Conservation (phyloP, 768 basidiomycete genomes). For the Boletus rubroflammeus region DNA sequence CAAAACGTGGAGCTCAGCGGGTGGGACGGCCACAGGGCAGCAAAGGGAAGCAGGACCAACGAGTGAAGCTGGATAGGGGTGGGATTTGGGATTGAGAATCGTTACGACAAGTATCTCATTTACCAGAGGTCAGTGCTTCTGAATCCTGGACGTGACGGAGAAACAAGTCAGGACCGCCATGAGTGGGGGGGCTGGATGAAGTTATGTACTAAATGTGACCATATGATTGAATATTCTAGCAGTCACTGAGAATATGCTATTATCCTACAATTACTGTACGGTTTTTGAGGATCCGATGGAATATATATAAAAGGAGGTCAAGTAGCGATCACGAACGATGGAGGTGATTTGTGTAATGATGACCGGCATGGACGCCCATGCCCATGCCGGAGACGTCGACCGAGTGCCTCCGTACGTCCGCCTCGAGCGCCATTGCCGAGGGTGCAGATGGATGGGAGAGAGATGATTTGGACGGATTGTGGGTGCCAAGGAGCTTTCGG, state of each 20-base stretch:
- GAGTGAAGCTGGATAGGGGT: constrained; percentile 56
- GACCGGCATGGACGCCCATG: constrained; percentile 23
- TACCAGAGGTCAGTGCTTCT: constrained; percentile 4
- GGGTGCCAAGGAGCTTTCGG: constrained; percentile 29
- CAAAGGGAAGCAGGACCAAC: constrained; percentile 77
- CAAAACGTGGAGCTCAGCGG: constrained; percentile 60
- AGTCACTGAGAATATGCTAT: constrained; percentile 7
- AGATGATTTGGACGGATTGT: constrained; percentile 14
- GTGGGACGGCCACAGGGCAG: constrained; percentile 74
- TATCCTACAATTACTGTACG: constrained; percentile 21
- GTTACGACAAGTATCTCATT: constrained; percentile 14
- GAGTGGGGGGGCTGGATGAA: neutral
- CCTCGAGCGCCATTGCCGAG: constrained; percentile 29
- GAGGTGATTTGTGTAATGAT: constrained; percentile 1
- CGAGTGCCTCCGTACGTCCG: constrained; percentile 33
- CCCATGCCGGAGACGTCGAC: constrained; percentile 32
- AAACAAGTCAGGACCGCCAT: neutral
- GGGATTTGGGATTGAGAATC: constrained; percentile 55
- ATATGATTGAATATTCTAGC: constrained; percentile 6
- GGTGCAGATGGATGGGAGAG: constrained; percentile 25
- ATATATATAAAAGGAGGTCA: no score
- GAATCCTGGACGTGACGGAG: constrained; percentile 7
- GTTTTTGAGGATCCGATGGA: constrained; percentile 1
- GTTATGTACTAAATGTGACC: constrained; percentile 7
- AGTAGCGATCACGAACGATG: constrained; percentile 6